These are phyloP conservation scores for Zymoseptoria crescenta DNA, from an alignment of 2,329 filamentous ascomycete genomes.

Conservation along the genomic window DNA sequence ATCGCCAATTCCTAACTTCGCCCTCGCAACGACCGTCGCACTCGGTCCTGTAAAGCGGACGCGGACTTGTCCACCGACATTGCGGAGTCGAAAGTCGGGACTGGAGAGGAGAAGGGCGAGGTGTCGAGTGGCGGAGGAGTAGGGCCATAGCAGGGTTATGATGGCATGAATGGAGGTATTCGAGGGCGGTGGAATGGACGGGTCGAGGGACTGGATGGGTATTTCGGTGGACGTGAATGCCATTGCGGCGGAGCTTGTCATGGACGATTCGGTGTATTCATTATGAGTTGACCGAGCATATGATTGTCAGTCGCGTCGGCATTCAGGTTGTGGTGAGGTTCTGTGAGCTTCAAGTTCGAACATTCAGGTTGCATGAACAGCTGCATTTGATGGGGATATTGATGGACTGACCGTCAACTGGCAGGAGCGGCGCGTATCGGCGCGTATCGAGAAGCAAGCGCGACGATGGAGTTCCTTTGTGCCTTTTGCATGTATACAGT, in stretches of 20 bases:
- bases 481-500: no score
- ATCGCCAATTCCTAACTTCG: slow-evolving; percentile 70
- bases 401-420: no score
- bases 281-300: slow-evolving; percentile 42
- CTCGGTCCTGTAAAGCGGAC: slow-evolving; percentile 64
- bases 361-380: no score
- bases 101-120: slow-evolving; percentile 78
- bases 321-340: neutral
- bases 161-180: slow-evolving; percentile 52
- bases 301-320: neutral
- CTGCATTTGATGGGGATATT: neutral
- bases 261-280: slow-evolving; percentile 45
- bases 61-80: slow-evolving; percentile 70
- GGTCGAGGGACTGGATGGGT: slow-evolving; percentile 25
- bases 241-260: neutral
- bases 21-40: slow-evolving; percentile 60
- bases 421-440: no score
- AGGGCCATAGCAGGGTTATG: slow-evolving; percentile 86
- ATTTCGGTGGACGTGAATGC: slow-evolving; percentile 14
- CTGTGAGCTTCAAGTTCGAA: neutral
- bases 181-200: slow-evolving; percentile 16
- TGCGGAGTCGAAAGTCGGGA: slow-evolving; percentile 71
- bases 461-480: no score
- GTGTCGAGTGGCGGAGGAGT: slow-evolving; percentile 65
- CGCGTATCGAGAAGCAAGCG: no score